Evolutionary conservation across 1,284 basidiomycete genomes (phyloP).

Genomic region (Apiotrichum sp.): DNA sequence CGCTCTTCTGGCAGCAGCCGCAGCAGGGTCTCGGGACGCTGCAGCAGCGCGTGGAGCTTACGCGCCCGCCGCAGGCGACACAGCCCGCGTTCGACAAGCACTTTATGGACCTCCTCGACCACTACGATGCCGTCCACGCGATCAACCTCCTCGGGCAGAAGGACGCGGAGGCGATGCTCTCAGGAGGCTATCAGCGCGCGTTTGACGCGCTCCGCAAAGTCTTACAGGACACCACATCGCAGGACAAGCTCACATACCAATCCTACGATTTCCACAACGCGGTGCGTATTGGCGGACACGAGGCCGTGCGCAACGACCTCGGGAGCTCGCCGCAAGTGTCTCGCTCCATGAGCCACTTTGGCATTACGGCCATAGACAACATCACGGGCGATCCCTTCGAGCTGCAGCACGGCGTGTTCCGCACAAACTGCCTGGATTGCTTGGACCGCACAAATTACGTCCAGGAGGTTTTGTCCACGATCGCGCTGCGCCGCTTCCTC

Average conservation of each 20-base stretch:
- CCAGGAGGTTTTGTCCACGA: slow-evolving; percentile 81
- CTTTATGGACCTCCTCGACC: slow-evolving; percentile 74
- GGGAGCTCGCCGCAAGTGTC: slow-evolving; percentile 60
- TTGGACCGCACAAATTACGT: slow-evolving; percentile 98
- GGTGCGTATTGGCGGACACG: slow-evolving; percentile 78
- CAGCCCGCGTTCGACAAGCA: slow-evolving; percentile 95
- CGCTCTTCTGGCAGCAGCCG: slow-evolving; percentile 98
- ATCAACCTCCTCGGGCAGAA: slow-evolving; percentile 82
- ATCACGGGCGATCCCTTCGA: slow-evolving; percentile 63
- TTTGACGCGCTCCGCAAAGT: slow-evolving; percentile 48
- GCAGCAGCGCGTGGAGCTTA: slow-evolving; percentile 84
- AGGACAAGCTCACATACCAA: slow-evolving; percentile 54
- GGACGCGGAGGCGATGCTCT: slow-evolving; percentile 83
- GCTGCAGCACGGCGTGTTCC: slow-evolving; percentile 81
- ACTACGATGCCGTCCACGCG: slow-evolving; percentile 74
- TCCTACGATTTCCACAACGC: slow-evolving; percentile 92
- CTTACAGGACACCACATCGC: slow-evolving; percentile 52
- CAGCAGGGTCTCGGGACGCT: slow-evolving; percentile 70
- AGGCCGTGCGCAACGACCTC: slow-evolving; percentile 71
- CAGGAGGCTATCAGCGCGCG: slow-evolving; percentile 73
- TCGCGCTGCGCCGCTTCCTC: slow-evolving; percentile 57
- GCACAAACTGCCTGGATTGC: slow-evolving; percentile 94
- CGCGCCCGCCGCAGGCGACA: slow-evolving; percentile 77
- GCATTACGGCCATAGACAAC: slow-evolving; percentile 73
- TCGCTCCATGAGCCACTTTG: slow-evolving; percentile 69